Evolutionary conservation across 768 basidiomycete species (phyloP).

Genomic region (Collybia sordida): DNA sequence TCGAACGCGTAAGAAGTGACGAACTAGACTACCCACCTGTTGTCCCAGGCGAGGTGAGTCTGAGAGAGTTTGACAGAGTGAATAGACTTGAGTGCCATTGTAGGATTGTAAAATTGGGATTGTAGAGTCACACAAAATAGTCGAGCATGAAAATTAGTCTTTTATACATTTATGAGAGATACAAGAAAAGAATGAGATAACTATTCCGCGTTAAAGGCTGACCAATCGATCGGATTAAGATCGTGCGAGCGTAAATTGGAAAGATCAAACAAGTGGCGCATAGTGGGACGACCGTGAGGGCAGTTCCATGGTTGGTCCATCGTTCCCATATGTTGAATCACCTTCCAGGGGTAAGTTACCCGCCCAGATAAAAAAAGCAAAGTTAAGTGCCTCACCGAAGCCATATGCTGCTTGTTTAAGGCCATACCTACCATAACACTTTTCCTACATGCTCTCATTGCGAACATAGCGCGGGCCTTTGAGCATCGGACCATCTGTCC

Average conservation of each 20-base stretch:
- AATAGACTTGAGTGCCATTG: constrained; percentile 35
- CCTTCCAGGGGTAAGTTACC: constrained; percentile 35
- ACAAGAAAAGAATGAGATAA: too few species aligned
- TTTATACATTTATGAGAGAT: too few species aligned
- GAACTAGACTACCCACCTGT: constrained; percentile 37
- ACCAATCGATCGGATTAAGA: constrained; percentile 34
- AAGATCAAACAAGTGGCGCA: constrained; percentile 72
- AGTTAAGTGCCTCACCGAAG: constrained; percentile 42
- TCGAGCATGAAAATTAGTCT: too few species aligned
- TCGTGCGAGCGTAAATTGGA: constrained; percentile 11
- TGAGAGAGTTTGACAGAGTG: constrained; percentile 54
- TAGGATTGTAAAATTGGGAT: neutral
- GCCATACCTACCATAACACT: constrained; percentile 96
- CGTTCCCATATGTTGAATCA: constrained; percentile 78
- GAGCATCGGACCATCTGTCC: constrained; percentile 90
- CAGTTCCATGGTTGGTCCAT: constrained; percentile 90
- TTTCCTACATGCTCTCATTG: constrained; percentile 91
- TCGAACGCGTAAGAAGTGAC: neutral
- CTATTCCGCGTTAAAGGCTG: constrained; percentile 1
- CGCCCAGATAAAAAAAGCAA: neutral
- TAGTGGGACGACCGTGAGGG: constrained; percentile 84
- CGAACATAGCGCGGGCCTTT: constrained; percentile 95
- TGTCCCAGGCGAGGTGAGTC: constrained; percentile 59
- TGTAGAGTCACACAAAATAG: too few species aligned
- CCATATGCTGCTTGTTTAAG: constrained; percentile 78